These are phyloP conservation scores for Amanita rubescens DNA, from an alignment of 768 basidiomycete species.

Conservation along the genomic window DNA sequence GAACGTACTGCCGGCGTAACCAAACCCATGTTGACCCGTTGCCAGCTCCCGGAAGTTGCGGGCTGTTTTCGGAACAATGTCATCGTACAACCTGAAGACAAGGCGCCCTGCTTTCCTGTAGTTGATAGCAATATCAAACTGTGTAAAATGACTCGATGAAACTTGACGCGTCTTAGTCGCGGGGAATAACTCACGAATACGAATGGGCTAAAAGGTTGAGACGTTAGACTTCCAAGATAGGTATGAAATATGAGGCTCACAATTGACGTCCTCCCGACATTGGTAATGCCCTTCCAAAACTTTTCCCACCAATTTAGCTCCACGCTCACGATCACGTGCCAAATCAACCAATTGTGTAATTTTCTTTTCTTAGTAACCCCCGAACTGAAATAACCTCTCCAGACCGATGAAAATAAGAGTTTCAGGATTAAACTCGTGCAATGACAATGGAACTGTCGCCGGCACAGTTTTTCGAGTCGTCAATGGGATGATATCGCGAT, in stretches of 20 bases:
- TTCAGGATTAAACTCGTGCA: too few relatives aligned
- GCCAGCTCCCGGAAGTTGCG: conserved; percentile 79
- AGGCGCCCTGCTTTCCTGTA: conserved; percentile 57
- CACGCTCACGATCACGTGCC: too few relatives aligned
- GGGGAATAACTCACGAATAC: conserved; percentile 27
- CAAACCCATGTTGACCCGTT: conserved; percentile 58
- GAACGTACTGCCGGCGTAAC: conserved; percentile 63
- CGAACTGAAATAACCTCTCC: too few relatives aligned
- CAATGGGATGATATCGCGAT: too few relatives aligned
- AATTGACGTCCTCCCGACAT: conserved; percentile 32
- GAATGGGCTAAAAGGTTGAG: conserved; percentile 24
- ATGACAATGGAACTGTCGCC: too few relatives aligned
- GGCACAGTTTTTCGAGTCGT: too few relatives aligned
- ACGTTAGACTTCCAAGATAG: conserved; percentile 5
- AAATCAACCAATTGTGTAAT: too few relatives aligned
- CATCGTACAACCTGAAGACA: conserved; percentile 78
- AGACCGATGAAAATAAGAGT: too few relatives aligned
- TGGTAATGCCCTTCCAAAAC: conserved; percentile 43
- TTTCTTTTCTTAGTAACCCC: too few relatives aligned
- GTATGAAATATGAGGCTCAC: conserved; percentile 24
- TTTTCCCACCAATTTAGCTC: too few relatives aligned
- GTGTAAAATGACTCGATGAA: not conserved
- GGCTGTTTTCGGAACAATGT: conserved; percentile 74
- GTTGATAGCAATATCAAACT: conserved; percentile 67
- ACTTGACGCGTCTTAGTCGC: not conserved